phyloP scores from a whole-genome alignment of 2,329 filamentous ascomycete species.

The Fusarium vanettenii region DNA sequence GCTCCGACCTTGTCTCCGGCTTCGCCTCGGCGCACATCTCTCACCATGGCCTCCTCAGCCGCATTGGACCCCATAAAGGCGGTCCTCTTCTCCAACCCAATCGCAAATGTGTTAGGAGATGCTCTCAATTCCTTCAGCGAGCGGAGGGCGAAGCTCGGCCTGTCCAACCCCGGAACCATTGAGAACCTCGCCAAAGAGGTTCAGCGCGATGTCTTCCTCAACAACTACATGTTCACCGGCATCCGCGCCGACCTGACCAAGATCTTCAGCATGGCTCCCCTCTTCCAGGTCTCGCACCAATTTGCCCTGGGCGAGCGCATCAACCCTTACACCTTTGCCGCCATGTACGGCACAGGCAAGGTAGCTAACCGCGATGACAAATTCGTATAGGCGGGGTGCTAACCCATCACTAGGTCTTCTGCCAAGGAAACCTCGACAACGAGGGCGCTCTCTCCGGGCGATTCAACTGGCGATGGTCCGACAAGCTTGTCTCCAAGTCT shows the following conservation, averaged over 20 bases:
- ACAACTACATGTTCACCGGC: conserved; percentile 96
- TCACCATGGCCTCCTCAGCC: conserved; percentile 63
- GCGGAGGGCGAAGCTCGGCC: conserved; percentile 85
- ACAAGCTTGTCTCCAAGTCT: conserved; percentile 84
- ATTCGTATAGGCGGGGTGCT: conserved; percentile 26
- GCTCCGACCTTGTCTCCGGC: conserved; percentile 39
- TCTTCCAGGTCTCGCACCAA: conserved; percentile 98
- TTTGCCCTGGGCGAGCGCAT: conserved; percentile 94
- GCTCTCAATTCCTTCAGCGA: conserved; percentile 85
- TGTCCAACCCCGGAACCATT: conserved; percentile 92
- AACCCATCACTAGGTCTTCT: conserved; percentile 76
- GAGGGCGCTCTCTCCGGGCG: conserved; percentile 87
- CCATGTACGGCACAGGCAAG: conserved; percentile 92
- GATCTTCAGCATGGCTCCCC: conserved; percentile 89
- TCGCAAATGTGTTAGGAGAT: conserved; percentile 77
- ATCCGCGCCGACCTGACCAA: conserved; percentile 97
- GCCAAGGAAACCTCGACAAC: conserved; percentile 95
- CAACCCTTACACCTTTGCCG: conserved; percentile 95
- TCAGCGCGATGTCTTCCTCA: conserved; percentile 94
- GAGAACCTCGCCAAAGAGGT: conserved; percentile 93
- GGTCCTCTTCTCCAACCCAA: conserved; percentile 79
- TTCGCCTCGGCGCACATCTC: conserved; percentile 42
- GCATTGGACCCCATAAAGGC: conserved; percentile 65
- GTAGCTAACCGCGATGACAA: conserved; percentile 58
- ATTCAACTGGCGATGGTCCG: conserved; percentile 92